These are phyloP conservation scores for Polytolypa hystricis DNA, from an alignment of 2,329 filamentous ascomycete genomes.

Conservation along the genomic window DNA sequence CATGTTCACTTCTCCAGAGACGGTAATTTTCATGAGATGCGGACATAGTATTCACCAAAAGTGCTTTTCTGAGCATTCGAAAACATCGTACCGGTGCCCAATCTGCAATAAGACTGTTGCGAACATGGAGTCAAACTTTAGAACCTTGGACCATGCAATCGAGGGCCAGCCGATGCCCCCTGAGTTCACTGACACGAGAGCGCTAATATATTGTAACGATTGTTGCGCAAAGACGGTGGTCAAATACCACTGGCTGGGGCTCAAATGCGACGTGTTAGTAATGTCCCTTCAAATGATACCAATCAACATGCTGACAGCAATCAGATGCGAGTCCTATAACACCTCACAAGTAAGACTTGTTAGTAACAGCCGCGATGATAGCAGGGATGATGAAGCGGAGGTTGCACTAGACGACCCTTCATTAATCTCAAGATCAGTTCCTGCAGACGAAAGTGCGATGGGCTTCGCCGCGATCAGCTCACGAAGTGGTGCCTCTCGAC, in stretches of 20 bases:
- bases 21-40: slow-evolving; percentile 88
- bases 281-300: not conserved
- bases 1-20: slow-evolving; percentile 81
- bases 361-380: slow-evolving; percentile 18
- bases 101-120: slow-evolving; percentile 94
- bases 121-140: slow-evolving; percentile 94
- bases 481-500: slow-evolving; percentile 15
- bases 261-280: slow-evolving; percentile 63
- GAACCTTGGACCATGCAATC: slow-evolving; percentile 80
- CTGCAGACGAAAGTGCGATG: slow-evolving; percentile 13
- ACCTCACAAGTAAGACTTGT: slow-evolving; percentile 32
- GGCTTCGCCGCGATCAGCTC: slow-evolving; percentile 12
- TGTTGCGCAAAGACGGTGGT: slow-evolving; percentile 81
- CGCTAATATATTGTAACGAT: slow-evolving; percentile 86
- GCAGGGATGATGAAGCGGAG: slow-evolving; percentile 7
- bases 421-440: slow-evolving; percentile 19
- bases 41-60: slow-evolving; percentile 89
- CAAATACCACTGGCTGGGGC: slow-evolving; percentile 84
- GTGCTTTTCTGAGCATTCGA: slow-evolving; percentile 82
- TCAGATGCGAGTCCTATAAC: slow-evolving; percentile 37
- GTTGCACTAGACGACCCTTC: too few species aligned
- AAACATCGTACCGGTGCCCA: slow-evolving; percentile 85
- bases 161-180: slow-evolving; percentile 82
- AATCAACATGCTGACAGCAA: slow-evolving; percentile 7
- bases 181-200: slow-evolving; percentile 68